Base-by-base conservation (phyloP, 768 basidiomycete species). In the Mycena kentingensis region DNA sequence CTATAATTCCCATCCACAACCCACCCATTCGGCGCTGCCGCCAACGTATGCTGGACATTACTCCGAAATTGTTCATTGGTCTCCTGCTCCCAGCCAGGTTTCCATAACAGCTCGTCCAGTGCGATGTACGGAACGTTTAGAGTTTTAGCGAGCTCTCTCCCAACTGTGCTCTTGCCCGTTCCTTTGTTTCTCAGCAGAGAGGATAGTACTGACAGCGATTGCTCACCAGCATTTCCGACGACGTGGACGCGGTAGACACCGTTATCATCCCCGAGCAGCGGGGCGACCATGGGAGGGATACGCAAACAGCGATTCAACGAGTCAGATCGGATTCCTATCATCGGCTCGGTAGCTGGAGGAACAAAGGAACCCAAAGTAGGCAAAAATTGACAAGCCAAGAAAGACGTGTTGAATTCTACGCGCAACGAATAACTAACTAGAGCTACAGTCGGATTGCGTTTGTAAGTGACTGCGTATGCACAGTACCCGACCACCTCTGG, bases 1-100 rank as follows among this genome's bases (percentile, higher is more conserved):
- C 24, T 28, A 57, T 76, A 83, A 47, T 74, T 66, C 2, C 83
- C 83, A 34, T 85, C 82, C 1, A 79, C 64, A 11, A 84, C 69
- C 82, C 83, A 84, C 1, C 79, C 79, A 15, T 65, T 54, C 18
- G 65, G 63, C 35, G 44, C 51, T 29, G 65, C 51, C 10, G 60
- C 67, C 21, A 79, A 52, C 8, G 61, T 61, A 2, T 51, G 52
- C 2, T 63, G 57, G 25, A 73, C 61, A 7, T 64, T 71, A 15
- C 25, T 38, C 7, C 53, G 55, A 26, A 63, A 37, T 18, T 70
- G 67, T 1, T 65, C 60, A 7, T 8, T 24, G 1, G 66, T 49
- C 3, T 25, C 28, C 32, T 36, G 35, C 39, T 55, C 32, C 73
- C 74, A 77, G 6, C 61, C 68, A 3, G 76, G 74, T 27, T 63